Base-by-base conservation (phyloP, 1,139 yeast genomes). In the Starmera stellimalicola region DNA sequence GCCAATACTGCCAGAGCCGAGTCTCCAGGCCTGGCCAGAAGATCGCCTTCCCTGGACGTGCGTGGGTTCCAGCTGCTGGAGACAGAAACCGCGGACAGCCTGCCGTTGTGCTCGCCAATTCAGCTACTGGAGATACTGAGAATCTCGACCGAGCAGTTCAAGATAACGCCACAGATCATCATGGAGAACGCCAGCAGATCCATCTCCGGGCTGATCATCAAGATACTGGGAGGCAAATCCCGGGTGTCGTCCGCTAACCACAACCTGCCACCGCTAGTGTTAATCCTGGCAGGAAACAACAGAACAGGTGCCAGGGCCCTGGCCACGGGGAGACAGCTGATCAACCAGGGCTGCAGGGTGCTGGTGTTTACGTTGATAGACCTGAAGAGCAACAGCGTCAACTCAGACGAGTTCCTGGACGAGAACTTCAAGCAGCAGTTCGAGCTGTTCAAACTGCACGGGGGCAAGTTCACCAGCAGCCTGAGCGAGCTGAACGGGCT, bases 101-200 rank as follows among this genome's bases (percentile, higher is more conserved):
- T 77, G 4, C 82, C 91, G 2, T 62, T 77, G 36, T 80, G 88
- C 12, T 73, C 91, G 2, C 91, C 95, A 1, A 74, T 84, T 7
- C 95, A 87, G 55, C 58, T 85, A 40, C 62, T 80, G n/a, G 94
- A 84, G 44, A 72, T 85, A 37, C 93, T 84, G 53, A 65, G 82
- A 31, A 54, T 76, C 15, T 57, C 81, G 14, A 54, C 60, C 5
- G 78, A 75, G 18, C 55, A 63, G 8, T 79, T 65, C 54, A 77
- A 74, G 2, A 55, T 77, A 15, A 47, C 72, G 2, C 63, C 70
- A 11, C 54, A 54, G 9, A 55, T 72, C 9, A 55, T 77, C 46
- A 60, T 72, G n/a, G 96, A 85, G 52, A 74, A 77, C 33, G 75
- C 85, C 32, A 87, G 87, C 3, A 60, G 79, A 17, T 81, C 83